phyloP scores from a whole-genome alignment of 2,329 filamentous ascomycete genomes.

The Hypoxylon sp. region DNA sequence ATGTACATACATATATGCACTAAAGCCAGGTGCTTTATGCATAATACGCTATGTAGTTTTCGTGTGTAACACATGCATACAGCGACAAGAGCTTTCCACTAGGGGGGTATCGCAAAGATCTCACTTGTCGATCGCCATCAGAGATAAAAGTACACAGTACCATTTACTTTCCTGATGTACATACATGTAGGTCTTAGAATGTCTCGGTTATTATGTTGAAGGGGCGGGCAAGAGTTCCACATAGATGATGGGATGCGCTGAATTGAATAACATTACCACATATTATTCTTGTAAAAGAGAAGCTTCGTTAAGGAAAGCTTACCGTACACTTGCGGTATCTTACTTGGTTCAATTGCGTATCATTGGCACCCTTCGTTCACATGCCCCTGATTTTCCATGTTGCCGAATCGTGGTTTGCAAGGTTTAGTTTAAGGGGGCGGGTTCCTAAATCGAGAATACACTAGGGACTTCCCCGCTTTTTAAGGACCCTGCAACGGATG shows the following conservation, averaged over 20 bases:
- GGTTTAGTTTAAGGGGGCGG: slow-evolving; percentile 20
- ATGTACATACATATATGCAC: no score
- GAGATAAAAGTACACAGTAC: neutral
- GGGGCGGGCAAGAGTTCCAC: neutral
- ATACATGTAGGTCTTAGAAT: neutral
- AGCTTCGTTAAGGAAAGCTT: neutral
- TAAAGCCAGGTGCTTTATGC: no score
- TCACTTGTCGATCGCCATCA: slow-evolving; percentile 19
- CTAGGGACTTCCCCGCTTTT: slow-evolving; percentile 28
- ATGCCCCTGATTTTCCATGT: slow-evolving; percentile 32
- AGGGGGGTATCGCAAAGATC: slow-evolving; percentile 12
- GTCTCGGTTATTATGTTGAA: neutral
- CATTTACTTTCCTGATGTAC: no score
- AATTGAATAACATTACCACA: neutral
- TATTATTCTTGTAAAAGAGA: neutral
- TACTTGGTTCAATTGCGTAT: no score
- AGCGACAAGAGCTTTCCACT: no score
- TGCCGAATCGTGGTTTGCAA: slow-evolving; percentile 31
- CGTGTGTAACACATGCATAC: no score
- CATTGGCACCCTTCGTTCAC: slow-evolving; percentile 12
- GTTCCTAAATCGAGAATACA: slow-evolving; percentile 27
- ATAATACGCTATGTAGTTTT: no score
- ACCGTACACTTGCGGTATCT: no score
- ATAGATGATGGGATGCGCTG: neutral
- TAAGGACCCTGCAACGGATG: no score